These are phyloP conservation scores for Psilocybe azurescens DNA, from an alignment of 768 basidiomycete species.

Conservation along the genomic window DNA sequence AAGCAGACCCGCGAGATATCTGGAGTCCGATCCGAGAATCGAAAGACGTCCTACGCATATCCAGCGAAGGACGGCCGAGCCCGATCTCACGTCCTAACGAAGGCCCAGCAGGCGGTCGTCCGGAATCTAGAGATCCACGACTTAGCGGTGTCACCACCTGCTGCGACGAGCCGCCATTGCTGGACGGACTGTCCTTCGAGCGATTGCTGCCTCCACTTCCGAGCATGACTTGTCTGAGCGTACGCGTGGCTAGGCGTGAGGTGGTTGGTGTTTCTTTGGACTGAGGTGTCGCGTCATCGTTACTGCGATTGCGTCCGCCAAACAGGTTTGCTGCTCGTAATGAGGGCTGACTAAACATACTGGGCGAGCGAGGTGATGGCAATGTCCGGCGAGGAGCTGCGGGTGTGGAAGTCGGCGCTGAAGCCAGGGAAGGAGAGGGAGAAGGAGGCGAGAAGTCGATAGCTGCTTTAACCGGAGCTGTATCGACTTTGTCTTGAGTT, in stretches of 20 bases:
- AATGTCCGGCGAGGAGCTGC: slow-evolving; percentile 11
- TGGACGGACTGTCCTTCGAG: background rate
- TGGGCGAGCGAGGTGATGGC: slow-evolving; percentile 12
- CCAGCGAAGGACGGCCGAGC: slow-evolving; percentile 30
- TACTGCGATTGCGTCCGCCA: background rate
- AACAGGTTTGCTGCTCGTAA: slow-evolving; percentile 2
- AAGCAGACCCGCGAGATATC: slow-evolving; percentile 6
- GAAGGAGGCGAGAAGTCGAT: slow-evolving; percentile 8
- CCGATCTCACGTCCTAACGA: slow-evolving; percentile 23
- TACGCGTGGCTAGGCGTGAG: slow-evolving; percentile 16
- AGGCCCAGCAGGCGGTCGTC: slow-evolving; percentile 18
- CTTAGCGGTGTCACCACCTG: background rate
- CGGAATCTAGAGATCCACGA: slow-evolving; percentile 28
- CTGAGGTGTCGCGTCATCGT: slow-evolving; percentile 4
- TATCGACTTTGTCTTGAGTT: slow-evolving; percentile 15
- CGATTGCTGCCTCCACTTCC: slow-evolving; percentile 11
- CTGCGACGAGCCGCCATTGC: slow-evolving; percentile 1
- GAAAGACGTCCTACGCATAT: slow-evolving; percentile 25
- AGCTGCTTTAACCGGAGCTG: slow-evolving; percentile 18
- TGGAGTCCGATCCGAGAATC: slow-evolving; percentile 20
- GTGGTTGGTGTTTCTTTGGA: slow-evolving; percentile 1
- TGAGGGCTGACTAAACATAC: slow-evolving; percentile 19
- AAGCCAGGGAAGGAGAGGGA: slow-evolving; percentile 6
- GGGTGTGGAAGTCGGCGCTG: slow-evolving; percentile 22
- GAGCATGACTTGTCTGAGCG: slow-evolving; percentile 29